Evolutionary conservation across 768 basidiomycete genomes (phyloP).

Genomic region (Galerina marginata): DNA sequence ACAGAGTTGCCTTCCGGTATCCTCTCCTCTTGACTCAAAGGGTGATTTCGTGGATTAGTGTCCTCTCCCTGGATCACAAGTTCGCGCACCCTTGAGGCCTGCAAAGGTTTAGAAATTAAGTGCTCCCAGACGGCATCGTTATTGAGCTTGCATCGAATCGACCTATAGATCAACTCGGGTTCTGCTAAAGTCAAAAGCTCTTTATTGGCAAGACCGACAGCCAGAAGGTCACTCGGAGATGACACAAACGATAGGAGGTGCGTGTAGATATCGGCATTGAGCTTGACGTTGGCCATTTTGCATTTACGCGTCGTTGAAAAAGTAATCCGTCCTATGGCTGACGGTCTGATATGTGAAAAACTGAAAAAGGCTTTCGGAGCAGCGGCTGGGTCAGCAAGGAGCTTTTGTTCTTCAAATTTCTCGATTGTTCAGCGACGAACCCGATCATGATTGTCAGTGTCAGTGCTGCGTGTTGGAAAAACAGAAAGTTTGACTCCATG

Average conservation of each 20-base stretch:
- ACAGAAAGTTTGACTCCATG: no score
- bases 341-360: no score
- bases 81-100: conserved; percentile 17
- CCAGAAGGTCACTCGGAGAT: conserved; percentile 16
- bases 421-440: no score
- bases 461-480: no score
- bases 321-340: no score
- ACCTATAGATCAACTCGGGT: conserved; percentile 16
- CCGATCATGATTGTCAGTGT: no score
- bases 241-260: conserved; percentile 16
- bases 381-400: no score
- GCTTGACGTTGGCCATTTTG: neutral
- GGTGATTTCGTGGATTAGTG: neutral
- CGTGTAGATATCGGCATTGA: conserved; percentile 13
- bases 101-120: conserved; percentile 18
- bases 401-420: no score
- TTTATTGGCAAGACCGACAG: conserved; percentile 15
- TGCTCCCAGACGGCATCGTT: conserved; percentile 24
- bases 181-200: conserved; percentile 12
- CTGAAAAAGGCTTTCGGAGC: no score
- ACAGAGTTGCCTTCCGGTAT: neutral
- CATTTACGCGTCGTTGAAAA: no score
- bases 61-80: conserved; percentile 20
- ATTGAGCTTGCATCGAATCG: conserved; percentile 21
- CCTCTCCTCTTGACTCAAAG: no score